These are phyloP conservation scores for Iberis pinnata DNA, from an alignment of 345 rosid species.

Conservation along the genomic window DNA sequence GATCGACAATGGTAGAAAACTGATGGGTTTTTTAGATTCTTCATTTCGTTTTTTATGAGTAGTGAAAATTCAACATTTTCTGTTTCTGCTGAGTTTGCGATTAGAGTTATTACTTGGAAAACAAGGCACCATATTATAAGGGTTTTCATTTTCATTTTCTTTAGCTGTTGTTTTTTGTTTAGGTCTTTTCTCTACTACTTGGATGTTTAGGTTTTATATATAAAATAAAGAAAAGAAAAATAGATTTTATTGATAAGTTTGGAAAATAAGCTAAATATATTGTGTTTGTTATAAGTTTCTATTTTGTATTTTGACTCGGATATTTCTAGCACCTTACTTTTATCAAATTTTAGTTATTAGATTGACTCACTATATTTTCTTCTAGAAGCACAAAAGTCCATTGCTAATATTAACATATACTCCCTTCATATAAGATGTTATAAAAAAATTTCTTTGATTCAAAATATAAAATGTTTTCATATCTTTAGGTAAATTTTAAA, in stretches of 20 bases:
- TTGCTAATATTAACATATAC: no score
- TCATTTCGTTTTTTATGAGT: conserved; percentile 21
- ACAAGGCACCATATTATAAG: conserved; percentile 14
- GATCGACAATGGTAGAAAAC: conserved; percentile 23
- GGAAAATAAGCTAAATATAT: conserved; percentile 13
- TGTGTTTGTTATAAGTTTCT: conserved; percentile 5
- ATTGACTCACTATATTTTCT: no score
- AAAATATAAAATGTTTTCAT: no score
- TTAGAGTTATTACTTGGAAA: conserved; percentile 9
- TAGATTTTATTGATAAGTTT: neutral
- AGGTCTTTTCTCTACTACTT: neutral
- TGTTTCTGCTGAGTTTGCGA: conserved; percentile 6
- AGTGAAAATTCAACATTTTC: conserved; percentile 18
- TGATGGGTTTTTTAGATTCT: neutral
- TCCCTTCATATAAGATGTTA: no score
- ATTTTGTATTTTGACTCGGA: neutral
- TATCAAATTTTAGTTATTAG: conserved; percentile 1
- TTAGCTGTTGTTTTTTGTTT: neutral
- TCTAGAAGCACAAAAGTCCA: no score
- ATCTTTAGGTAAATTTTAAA: no score
- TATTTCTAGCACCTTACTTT: neutral
- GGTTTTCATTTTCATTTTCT: conserved; percentile 21
- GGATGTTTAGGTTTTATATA: neutral
- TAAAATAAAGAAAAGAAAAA: neutral
- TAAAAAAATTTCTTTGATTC: no score